Conservation (phyloP, 768 basidiomycete genomes). For the Serendipita sp. region DNA sequence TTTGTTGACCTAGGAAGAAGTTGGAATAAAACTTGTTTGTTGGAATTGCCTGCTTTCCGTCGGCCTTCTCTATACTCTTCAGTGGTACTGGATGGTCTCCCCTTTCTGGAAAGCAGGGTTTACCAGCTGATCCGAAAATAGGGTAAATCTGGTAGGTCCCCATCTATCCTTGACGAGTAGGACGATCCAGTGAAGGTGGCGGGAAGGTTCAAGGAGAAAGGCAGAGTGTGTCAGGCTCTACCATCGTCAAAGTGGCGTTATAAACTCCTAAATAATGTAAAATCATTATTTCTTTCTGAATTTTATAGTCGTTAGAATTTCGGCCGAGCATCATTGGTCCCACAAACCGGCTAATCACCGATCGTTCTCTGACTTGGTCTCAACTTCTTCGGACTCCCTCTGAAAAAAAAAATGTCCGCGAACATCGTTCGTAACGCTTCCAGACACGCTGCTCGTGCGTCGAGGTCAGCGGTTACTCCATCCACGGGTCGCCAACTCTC, state of each 20-base stretch:
- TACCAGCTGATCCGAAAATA: background rate
- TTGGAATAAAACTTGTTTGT: conserved; percentile 10
- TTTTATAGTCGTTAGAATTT: too few species aligned
- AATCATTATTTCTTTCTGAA: too few species aligned
- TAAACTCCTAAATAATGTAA: too few species aligned
- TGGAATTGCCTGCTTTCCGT: background rate
- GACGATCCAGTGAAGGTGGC: too few species aligned
- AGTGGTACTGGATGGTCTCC: conserved; percentile 6
- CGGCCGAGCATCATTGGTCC: too few species aligned
- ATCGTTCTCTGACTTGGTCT: too few species aligned
- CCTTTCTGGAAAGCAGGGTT: background rate
- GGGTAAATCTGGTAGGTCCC: background rate
- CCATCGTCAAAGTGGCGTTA: too few species aligned
- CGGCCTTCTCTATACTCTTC: background rate
- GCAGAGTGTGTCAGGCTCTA: too few species aligned
- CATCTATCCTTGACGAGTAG: too few species aligned
- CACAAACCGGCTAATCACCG: too few species aligned
- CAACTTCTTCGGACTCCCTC: too few species aligned
- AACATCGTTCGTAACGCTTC: background rate
- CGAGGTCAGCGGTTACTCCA: background rate
- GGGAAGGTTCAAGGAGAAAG: too few species aligned
- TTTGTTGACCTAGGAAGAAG: background rate
- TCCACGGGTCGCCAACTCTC: background rate
- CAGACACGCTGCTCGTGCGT: conserved; percentile 6
- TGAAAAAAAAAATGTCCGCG: conserved; percentile 1